These are phyloP conservation scores for Papiliotrema flavescens DNA, from an alignment of 1,284 basidiomycete species.

Conservation along the genomic window DNA sequence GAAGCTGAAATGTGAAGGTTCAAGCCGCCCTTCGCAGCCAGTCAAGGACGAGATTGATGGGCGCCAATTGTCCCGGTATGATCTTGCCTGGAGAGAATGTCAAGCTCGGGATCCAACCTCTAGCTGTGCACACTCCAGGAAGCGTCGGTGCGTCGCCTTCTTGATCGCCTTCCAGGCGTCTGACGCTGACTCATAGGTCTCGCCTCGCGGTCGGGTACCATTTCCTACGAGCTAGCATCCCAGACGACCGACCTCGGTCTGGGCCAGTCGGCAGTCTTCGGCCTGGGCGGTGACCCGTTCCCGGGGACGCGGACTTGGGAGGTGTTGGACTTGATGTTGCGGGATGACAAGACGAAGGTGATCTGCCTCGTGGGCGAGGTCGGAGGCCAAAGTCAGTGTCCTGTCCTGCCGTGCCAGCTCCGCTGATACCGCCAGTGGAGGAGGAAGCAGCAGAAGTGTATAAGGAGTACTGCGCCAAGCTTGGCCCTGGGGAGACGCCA, in stretches of 20 bases:
- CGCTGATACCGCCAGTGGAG: slow-evolving; percentile 65
- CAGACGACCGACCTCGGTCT: slow-evolving; percentile 91
- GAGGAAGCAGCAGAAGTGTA: slow-evolving; percentile 97
- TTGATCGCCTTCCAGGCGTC: not conserved
- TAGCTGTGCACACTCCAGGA: slow-evolving; percentile 86
- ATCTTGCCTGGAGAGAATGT: slow-evolving; percentile 78
- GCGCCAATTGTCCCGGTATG: slow-evolving; percentile 86
- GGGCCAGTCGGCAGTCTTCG: slow-evolving; percentile 87
- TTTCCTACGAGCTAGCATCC: slow-evolving; percentile 74
- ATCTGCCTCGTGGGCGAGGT: slow-evolving; percentile 96
- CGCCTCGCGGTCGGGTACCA: slow-evolving; percentile 88
- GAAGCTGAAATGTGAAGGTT: slow-evolving; percentile 59
- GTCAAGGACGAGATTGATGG: slow-evolving; percentile 83
- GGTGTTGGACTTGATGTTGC: slow-evolving; percentile 83
- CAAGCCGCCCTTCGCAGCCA: slow-evolving; percentile 86
- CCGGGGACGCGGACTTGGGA: slow-evolving; percentile 70
- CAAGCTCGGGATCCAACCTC: slow-evolving; percentile 98
- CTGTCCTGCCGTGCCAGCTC: not conserved
- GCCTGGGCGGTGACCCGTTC: slow-evolving; percentile 96
- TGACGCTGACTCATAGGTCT: slow-evolving; percentile 59
- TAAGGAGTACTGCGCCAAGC: slow-evolving; percentile 67
- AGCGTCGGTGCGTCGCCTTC: slow-evolving; percentile 63
- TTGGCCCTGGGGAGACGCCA: slow-evolving; percentile 59
- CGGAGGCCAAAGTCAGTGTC: slow-evolving; percentile 58
- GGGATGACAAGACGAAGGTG: slow-evolving; percentile 77